Base-by-base conservation (phyloP, 495 filamentous ascomycete species). In the Delitschia confertaspora region DNA sequence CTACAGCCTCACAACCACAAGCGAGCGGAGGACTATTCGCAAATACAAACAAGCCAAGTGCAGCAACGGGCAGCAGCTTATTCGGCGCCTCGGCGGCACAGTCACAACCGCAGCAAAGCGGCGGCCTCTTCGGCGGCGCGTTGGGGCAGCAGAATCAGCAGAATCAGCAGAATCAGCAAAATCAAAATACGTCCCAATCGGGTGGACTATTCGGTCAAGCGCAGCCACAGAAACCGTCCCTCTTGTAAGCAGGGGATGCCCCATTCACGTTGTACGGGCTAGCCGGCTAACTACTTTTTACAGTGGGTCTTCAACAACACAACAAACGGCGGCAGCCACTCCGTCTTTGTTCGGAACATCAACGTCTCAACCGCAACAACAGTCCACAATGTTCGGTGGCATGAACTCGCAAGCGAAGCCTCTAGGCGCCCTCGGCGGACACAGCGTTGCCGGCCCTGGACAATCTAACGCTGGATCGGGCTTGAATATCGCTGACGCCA, bases 401-500 rank as follows among this genome's bases (percentile, higher is more conserved):
- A 41, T 45, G 29, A 7, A n/a, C 49, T 52, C 47, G 38, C 49
- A 38, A 21, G 45, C 35, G 39, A 40, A 42, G 11, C 25, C 32
- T 7, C 23, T 26, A 20, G 40, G 46, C 3, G 37, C 45, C 8
- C 32, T 50, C 11, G 46, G 46, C 22, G 59, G 59, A 21, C 49
- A 43, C 14, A 49, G 51, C 16, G 45, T 61, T 33, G 45, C 55
- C 24, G 53, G 25, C 24, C 19, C 18, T 2, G 40, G 38, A 10
- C 32, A 23, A 6, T 5, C 66, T 66, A 33, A 74, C 38, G 64
- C 64, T 1, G 67, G 78, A 5, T 75, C 82, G 5, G 85, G 86
- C 5, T 84, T 87, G 13, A 79, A 80, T 39, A 78, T 94, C 25
- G 82, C 18, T 2, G 29, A 88, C 62, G 58, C 83, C 21, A 74